Evolutionary conservation across 2,329 filamentous ascomycete species (phyloP), one percentile per base, ranked within the genome.

Genomic region (Penicillium sclerotiorum): DNA sequence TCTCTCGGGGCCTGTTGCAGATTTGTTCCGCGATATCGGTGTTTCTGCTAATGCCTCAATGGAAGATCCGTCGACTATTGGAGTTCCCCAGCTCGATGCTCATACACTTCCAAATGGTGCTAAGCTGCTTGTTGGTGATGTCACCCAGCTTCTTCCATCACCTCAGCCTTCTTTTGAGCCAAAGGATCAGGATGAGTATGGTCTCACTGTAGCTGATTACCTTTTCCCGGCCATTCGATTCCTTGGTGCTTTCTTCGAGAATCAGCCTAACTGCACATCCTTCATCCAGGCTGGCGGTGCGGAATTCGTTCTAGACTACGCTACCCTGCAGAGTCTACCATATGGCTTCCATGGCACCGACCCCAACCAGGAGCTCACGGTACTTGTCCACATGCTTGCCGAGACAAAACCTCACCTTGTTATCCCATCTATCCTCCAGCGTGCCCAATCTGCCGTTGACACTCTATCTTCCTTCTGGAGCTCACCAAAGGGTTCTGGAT

Each of bases 251-350:
- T 93, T 94, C 66, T 83, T 94, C 51, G 81, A 83, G 55, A 95
- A 95, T 63, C 78, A 82, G 49, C 79, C 79, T 27, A 80, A 95
- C 60, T 92, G 88, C 69, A 75, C 79, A 15, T 80, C 82, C 20
- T 93, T 96, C 63, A 84, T 94, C 55, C 83, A 88, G 47, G 81
- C 82, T 42, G 90, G 91, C 49, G 94, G 90, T 6, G 84, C 93
- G 20, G 90, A 96, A 68, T 79, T 88, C 43, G 78, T 97, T 17
- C 78, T 99, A 46, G 90, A 96, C 64, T 83, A 96, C 47, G 87
- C 87, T 33, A 89, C 88, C 46, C 83, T 92, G 23, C 88, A 90
- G 5, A 92, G 90, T 66, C 79, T 97, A 39, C 85, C 90, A 1
- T 85, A 85, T 59, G 82, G 89, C 62, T 86, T 89, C 63, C 81